phyloP scores from a whole-genome alignment of 179 eudicot species.

The Beta lomatogona region DNA sequence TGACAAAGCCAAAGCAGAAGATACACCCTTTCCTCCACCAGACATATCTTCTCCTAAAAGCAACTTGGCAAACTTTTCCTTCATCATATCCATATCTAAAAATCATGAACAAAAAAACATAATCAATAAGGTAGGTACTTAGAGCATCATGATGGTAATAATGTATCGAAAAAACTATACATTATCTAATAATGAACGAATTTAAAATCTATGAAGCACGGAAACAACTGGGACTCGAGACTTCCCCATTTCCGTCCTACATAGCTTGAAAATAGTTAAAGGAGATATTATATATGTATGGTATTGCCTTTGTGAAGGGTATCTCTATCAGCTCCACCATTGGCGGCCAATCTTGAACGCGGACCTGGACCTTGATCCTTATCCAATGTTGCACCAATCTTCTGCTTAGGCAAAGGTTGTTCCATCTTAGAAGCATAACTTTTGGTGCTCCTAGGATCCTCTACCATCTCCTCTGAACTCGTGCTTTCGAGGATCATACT shows the following conservation, averaged over 20 bases:
- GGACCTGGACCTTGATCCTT: conserved; percentile 31
- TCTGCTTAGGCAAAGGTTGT: conserved; percentile 27
- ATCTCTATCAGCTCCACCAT: conserved; percentile 24
- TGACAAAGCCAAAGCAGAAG: conserved; percentile 74
- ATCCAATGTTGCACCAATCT: conserved; percentile 25
- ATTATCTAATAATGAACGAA: neutral
- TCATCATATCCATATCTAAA: conserved; percentile 62
- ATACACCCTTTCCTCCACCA: conserved; percentile 76
- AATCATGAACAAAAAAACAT: neutral
- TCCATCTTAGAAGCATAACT: conserved; percentile 34
- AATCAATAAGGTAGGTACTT: neutral
- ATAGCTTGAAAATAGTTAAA: neutral
- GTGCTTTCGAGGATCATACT: conserved; percentile 39
- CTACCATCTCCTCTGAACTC: conserved; percentile 29
- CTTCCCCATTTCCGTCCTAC: no score
- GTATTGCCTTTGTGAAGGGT: conserved; percentile 39
- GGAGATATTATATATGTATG: neutral
- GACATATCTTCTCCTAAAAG: conserved; percentile 75
- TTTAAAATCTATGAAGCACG: no score
- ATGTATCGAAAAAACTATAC: neutral
- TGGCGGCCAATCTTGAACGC: conserved; percentile 27
- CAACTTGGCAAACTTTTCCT: conserved; percentile 66
- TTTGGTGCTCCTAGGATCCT: conserved; percentile 36
- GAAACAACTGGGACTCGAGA: no score
- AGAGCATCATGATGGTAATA: neutral